phyloP scores from a whole-genome alignment of 1,284 basidiomycete genomes.

The Cutaneotrichosporon sp. region DNA sequence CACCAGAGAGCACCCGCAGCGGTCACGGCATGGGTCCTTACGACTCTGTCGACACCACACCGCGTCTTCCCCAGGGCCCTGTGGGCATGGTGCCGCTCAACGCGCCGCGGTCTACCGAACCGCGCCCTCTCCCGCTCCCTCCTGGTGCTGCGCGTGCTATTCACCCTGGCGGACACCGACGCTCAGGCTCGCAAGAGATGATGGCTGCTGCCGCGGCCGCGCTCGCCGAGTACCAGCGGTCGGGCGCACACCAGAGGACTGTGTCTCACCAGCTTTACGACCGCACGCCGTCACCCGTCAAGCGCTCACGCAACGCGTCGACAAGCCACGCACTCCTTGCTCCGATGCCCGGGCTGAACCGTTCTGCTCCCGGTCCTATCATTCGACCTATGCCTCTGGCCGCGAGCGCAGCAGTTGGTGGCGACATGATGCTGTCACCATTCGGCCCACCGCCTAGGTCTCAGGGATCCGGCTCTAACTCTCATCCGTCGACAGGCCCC shows the following conservation, averaged over 20 bases:
- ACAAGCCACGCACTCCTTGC: conserved; percentile 3
- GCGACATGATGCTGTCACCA: conserved; percentile 26
- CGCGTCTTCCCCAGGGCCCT: background rate
- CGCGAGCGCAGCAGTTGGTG: background rate
- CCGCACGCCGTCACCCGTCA: background rate
- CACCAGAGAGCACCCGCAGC: conserved; percentile 1
- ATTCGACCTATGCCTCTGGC: background rate
- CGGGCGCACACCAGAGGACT: conserved; percentile 8
- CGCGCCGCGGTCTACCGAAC: background rate
- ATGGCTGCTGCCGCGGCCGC: conserved; percentile 11
- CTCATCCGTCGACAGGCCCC: background rate
- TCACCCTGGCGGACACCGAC: background rate
- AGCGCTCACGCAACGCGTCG: background rate
- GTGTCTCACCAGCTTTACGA: background rate
- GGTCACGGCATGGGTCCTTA: background rate
- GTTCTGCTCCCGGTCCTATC: background rate
- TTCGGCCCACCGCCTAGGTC: conserved; percentile 12
- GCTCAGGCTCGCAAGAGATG: conserved; percentile 5
- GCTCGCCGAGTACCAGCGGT: conserved; percentile 4
- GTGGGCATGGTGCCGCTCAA: conserved; percentile 3
- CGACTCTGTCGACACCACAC: background rate
- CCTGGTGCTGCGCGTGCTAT: background rate
- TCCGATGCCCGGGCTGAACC: conserved; percentile 12
- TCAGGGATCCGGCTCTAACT: conserved; percentile 1
- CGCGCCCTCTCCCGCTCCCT: background rate